phyloP scores from a whole-genome alignment of 1,284 basidiomycete genomes.

The Cryptococcus sp. region DNA sequence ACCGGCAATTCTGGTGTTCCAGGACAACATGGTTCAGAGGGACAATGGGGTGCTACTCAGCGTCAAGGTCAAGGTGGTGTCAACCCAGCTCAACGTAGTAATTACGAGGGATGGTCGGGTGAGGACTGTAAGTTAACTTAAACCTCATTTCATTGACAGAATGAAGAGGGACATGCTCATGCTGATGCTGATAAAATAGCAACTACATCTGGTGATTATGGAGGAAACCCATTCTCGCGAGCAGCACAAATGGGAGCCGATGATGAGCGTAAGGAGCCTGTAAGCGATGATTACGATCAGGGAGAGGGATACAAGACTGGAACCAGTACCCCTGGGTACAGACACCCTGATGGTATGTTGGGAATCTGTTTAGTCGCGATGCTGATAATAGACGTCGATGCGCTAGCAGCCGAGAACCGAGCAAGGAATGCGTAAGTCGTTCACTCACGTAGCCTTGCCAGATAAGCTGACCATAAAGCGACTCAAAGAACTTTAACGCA shows the following conservation, averaged over 20 bases:
- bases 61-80: constrained; percentile 16
- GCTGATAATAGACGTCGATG: constrained; percentile 5
- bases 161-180: background rate
- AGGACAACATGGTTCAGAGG: constrained; percentile 20
- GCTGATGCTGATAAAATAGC: constrained; percentile 16
- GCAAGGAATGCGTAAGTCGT: constrained; percentile 11
- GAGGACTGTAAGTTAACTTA: background rate
- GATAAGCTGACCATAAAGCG: constrained; percentile 4
- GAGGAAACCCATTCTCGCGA: constrained; percentile 37
- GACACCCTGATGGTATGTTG: constrained; percentile 25
- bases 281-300: constrained; percentile 10
- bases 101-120: constrained; percentile 23
- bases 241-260: constrained; percentile 28
- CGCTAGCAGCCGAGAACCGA: constrained; percentile 16
- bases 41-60: constrained; percentile 19
- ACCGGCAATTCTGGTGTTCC: constrained; percentile 15
- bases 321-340: constrained; percentile 34
- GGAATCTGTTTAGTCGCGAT: background rate
- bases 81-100: constrained; percentile 4
- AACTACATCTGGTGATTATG: constrained; percentile 38
- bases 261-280: background rate
- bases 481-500: constrained; percentile 8
- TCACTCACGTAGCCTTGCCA: background rate
- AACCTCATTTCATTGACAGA: background rate
- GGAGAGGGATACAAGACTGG: constrained; percentile 32